phyloP scores from a whole-genome alignment of 129 eudicot species.

The Helichrysum umbraculigerum region DNA sequence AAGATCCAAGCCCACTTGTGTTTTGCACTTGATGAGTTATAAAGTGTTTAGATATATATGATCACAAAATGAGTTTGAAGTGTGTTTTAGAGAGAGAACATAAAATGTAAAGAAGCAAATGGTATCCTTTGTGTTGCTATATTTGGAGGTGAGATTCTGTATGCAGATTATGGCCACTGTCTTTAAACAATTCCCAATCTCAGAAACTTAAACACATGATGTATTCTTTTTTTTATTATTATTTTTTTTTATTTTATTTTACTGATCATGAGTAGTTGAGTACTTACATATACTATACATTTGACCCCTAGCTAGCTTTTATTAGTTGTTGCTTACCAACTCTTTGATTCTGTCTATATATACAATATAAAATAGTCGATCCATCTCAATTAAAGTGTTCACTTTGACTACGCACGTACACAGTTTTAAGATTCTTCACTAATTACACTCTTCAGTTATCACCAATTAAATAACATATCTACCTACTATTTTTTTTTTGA shows the following conservation, averaged over 20 bases:
- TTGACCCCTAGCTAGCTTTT: not conserved
- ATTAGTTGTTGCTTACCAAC: slow-evolving; percentile 1
- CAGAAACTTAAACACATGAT: slow-evolving; percentile 48
- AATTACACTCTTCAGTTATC: too few relatives aligned
- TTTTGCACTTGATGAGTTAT: slow-evolving; percentile 19
- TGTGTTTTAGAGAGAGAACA: slow-evolving; percentile 16
- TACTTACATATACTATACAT: slow-evolving; percentile 11
- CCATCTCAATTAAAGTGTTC: too few relatives aligned
- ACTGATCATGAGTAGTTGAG: slow-evolving; percentile 6
- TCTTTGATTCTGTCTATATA: slow-evolving; percentile 24
- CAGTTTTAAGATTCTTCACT: too few relatives aligned
- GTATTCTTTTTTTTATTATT: slow-evolving; percentile 18
- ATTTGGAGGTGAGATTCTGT: slow-evolving; percentile 52
- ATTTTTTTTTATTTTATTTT: slow-evolving; percentile 1
- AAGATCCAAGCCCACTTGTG: slow-evolving; percentile 36
- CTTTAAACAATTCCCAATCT: slow-evolving; percentile 49
- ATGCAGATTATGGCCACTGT: slow-evolving; percentile 48
- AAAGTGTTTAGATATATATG: slow-evolving; percentile 10
- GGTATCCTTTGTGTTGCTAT: slow-evolving; percentile 60
- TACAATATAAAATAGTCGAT: too few relatives aligned
- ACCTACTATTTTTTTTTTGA: too few relatives aligned
- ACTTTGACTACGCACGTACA: too few relatives aligned
- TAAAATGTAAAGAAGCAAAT: slow-evolving; percentile 21
- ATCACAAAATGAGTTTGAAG: slow-evolving; percentile 16
- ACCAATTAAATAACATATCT: too few relatives aligned